Evolutionary conservation across 306 rosid species (phyloP).

Genomic region (Vigna nakashimae): DNA sequence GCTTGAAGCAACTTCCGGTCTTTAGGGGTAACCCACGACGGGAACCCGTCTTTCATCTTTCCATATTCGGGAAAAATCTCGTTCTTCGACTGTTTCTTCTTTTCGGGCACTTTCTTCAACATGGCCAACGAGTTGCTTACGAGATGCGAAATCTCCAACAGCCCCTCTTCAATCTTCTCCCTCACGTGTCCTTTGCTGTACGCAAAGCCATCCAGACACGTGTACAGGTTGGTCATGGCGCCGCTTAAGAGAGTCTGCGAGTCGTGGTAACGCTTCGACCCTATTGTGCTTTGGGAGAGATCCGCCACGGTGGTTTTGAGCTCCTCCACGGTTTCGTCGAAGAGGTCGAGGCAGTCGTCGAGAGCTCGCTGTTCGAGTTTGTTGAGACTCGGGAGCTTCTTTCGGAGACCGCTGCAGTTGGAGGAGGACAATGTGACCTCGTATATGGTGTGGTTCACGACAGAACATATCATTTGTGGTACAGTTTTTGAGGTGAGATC

Average conservation of each 20-base stretch:
- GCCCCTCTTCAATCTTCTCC: slow-evolving; percentile 40
- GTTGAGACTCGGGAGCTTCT: slow-evolving; percentile 31
- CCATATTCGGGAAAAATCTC: slow-evolving; percentile 66
- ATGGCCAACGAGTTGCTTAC: slow-evolving; percentile 76
- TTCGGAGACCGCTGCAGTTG: slow-evolving; percentile 54
- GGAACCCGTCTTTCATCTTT: slow-evolving; percentile 60
- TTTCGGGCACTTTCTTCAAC: slow-evolving; percentile 70
- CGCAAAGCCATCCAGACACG: slow-evolving; percentile 86
- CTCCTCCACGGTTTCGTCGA: slow-evolving; percentile 58
- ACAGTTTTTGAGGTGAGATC: slow-evolving; percentile 63
- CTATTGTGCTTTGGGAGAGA: slow-evolving; percentile 46
- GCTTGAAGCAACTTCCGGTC: slow-evolving; percentile 67
- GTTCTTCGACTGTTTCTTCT: neutral
- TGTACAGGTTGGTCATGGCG: slow-evolving; percentile 85
- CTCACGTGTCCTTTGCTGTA: slow-evolving; percentile 48
- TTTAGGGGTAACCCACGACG: slow-evolving; percentile 61
- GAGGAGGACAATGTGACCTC: slow-evolving; percentile 60
- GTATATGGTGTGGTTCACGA: slow-evolving; percentile 52
- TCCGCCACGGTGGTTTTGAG: slow-evolving; percentile 55
- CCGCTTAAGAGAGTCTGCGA: slow-evolving; percentile 71
- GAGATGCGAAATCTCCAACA: slow-evolving; percentile 54
- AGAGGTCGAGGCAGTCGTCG: slow-evolving; percentile 72
- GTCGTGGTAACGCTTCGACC: slow-evolving; percentile 43
- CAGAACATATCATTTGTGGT: slow-evolving; percentile 55
- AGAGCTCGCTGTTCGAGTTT: slow-evolving; percentile 60